A percentile compares a stretch with the other conserved stretches of the same genome.
phyloP scores from a whole-genome alignment of 2,329 filamentous ascomycete species.

The Colletotrichum falcatum region DNA sequence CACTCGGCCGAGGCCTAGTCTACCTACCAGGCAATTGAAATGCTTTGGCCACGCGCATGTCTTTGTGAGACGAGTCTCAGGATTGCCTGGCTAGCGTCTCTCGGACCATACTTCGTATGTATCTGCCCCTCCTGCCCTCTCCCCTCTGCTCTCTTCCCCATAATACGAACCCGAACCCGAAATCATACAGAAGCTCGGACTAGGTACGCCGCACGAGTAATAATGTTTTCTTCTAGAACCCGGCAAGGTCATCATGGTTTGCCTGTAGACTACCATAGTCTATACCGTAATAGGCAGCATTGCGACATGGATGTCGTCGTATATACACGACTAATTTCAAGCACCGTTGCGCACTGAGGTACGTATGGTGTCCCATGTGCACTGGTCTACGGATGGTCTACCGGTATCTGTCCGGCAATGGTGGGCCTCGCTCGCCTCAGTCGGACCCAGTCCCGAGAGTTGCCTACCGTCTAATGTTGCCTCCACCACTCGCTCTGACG shows the following conservation, averaged over 20 bases:
- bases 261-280: too few relatives aligned
- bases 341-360: background rate
- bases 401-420: too few relatives aligned
- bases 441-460: too few relatives aligned
- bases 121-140: too few relatives aligned
- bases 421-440: too few relatives aligned
- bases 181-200: background rate
- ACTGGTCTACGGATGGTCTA: too few relatives aligned
- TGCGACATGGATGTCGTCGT: background rate
- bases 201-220: too few relatives aligned
- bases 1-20: conserved; percentile 13
- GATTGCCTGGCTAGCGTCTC: background rate
- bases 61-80: background rate
- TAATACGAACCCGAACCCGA: conserved; percentile 35
- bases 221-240: too few relatives aligned
- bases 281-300: background rate
- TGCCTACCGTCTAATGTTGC: too few relatives aligned
- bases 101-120: background rate
- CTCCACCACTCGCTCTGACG: too few relatives aligned
- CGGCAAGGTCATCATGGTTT: background rate
- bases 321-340: conserved; percentile 8
- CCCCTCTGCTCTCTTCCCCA: too few relatives aligned
- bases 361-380: too few relatives aligned
- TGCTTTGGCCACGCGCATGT: background rate
- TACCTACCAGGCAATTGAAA: background rate